Base-by-base conservation (phyloP, 805 yeast species). In the Schwanniomyces polymorphus region DNA sequence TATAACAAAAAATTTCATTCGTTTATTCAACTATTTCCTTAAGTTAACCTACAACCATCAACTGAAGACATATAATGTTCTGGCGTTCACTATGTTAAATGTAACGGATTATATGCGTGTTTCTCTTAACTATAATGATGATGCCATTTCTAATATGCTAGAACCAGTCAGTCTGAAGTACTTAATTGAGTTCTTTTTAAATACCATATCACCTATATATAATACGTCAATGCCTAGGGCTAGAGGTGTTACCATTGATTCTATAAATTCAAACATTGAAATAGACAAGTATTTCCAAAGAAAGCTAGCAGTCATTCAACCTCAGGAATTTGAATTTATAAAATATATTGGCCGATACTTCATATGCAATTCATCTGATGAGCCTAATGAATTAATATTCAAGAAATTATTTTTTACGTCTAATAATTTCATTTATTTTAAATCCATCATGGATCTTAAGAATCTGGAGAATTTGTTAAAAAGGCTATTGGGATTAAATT, bases 341-440 rank as follows among this genome's bases (percentile, higher is more conserved):
- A 48, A 45, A 21, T 45, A 52, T 12, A 26, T 51, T n/a, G 42
- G 49, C 41, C 7, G 10, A 31, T 14, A 14, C 10, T 31, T 31
- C 3, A 31, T 31, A 16, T 16, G 14, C 8, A 11, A 31, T 31
- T 9, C 2, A 7, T 2, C 12, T 31, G 10, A 31, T 8, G 5
- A 31, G 9, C 17, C 8, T 31, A 18, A 31, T 31, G 41, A 49
- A 34, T 33, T 42, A 3, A 52, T 46, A 23, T 44, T 56, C 21
- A 49, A 53, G 29, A 39, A 41, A 9, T 44, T 38, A 14, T 45
- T 57, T 21, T 47, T 48, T 39, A 17, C 34, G 12, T 35, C 4
- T 26, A 55, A 47, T 40, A 50, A 57, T 29, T 50, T 48, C 25
- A 51, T 54, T 27, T 48, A 56, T 41, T 53, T 54, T 27, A 51